Percentiles rank a stretch among this genome's conserved stretches.
These are phyloP conservation scores for Chenopodium berlandieri DNA, from an alignment of 148 eudicot species.

Conservation along the genomic window DNA sequence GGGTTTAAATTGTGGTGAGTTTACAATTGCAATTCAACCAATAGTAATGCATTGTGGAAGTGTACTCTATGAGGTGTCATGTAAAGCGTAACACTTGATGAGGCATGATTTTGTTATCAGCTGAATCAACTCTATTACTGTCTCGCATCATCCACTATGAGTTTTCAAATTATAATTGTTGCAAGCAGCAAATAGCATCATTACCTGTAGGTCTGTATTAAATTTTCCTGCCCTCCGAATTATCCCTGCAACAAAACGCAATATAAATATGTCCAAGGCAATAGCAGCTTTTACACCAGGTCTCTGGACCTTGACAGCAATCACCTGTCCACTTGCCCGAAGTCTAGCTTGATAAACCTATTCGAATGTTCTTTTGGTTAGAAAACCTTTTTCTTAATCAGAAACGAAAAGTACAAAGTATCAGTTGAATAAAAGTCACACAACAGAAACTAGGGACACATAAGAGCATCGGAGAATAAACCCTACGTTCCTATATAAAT, in stretches of 20 bases:
- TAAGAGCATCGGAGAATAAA: not conserved
- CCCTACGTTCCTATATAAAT: no score
- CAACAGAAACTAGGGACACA: not conserved
- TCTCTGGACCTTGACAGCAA: constrained; percentile 95
- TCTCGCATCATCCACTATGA: not conserved
- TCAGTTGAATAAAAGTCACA: not conserved
- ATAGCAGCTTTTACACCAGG: constrained; percentile 98
- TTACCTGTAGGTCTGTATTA: constrained; percentile 95
- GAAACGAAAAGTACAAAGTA: not conserved
- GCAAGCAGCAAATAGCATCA: constrained; percentile 5
- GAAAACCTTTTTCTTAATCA: not conserved
- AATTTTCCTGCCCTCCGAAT: constrained; percentile 72
- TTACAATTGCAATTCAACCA: not conserved
- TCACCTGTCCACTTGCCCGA: constrained; percentile 57
- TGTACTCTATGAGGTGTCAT: not conserved
- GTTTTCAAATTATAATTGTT: not conserved
- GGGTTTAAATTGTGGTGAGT: no score
- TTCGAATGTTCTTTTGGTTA: not conserved
- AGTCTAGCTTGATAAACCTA: constrained; percentile 92
- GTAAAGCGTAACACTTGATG: not conserved
- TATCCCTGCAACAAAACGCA: constrained; percentile 75
- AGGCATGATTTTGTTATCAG: not conserved
- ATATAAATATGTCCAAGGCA: constrained; percentile 79
- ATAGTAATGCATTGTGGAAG: not conserved
- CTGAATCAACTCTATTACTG: not conserved